phyloP scores from a whole-genome alignment of 208 protist genomes.

The Angomonas deanei region DNA sequence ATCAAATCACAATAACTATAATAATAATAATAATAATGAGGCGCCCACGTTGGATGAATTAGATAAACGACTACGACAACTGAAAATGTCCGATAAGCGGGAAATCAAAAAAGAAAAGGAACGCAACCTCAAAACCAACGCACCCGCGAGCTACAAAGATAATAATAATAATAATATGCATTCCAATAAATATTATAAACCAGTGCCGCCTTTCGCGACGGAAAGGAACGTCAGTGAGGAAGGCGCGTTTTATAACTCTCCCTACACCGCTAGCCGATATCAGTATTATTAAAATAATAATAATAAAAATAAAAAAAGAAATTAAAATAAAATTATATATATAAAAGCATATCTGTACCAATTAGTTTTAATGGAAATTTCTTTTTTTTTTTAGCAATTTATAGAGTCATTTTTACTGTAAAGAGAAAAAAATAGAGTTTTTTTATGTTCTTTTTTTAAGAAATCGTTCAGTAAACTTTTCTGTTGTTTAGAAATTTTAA shows the following conservation, averaged over 20 bases:
- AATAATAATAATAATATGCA: too few species aligned
- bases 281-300: conserved; percentile 4
- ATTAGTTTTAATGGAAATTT: neutral
- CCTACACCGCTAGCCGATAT: neutral
- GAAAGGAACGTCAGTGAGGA: neutral
- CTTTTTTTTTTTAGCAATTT: too few species aligned
- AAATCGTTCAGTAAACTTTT: too few species aligned
- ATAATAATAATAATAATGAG: conserved; percentile 6
- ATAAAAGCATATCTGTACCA: neutral
- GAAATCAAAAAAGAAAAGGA: neutral
- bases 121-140: neutral
- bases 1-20: neutral
- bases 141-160: neutral
- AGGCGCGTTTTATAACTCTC: neutral
- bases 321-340: conserved; percentile 7
- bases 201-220: neutral
- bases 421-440: too few species aligned
- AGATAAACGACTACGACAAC: neutral
- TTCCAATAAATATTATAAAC: neutral
- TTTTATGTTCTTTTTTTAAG: too few species aligned
- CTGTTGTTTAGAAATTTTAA: too few species aligned
- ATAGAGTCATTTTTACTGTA: too few species aligned
- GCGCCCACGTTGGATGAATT: neutral
- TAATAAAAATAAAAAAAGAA: neutral
- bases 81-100: neutral